These are phyloP conservation scores for Hypoxylon lienhwacheense DNA, from an alignment of 495 filamentous ascomycete species.

Conservation along the genomic window DNA sequence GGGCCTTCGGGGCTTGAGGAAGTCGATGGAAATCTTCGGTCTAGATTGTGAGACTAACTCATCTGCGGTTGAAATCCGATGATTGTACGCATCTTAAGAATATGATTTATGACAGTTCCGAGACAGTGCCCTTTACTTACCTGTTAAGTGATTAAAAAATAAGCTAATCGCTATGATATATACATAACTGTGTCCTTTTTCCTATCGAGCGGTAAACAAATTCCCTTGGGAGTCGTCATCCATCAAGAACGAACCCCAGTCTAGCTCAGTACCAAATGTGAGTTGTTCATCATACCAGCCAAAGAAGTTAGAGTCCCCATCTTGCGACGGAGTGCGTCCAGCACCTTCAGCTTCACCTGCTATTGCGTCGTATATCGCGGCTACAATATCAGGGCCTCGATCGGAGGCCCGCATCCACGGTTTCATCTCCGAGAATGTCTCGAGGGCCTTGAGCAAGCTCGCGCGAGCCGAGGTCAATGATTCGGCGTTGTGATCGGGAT, in stretches of 20 bases:
- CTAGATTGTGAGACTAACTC: constrained; percentile 11
- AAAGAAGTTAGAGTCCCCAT: constrained; percentile 33
- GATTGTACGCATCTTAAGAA: too few species aligned
- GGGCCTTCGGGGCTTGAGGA: constrained; percentile 21
- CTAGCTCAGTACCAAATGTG: constrained; percentile 25
- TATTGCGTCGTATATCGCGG: constrained; percentile 32
- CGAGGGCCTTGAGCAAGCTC: constrained; percentile 29
- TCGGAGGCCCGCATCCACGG: constrained; percentile 35
- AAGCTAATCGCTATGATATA: too few species aligned
- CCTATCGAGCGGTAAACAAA: constrained; percentile 11
- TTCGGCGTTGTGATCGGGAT: constrained; percentile 14
- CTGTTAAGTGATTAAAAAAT: too few species aligned
- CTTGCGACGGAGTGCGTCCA: constrained; percentile 28
- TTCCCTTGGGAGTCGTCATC: constrained; percentile 28
- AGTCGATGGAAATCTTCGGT: constrained; percentile 14
- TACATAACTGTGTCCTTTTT: too few species aligned
- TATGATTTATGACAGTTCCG: too few species aligned
- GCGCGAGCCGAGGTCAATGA: constrained; percentile 20
- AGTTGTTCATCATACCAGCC: constrained; percentile 37
- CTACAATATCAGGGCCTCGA: constrained; percentile 26
- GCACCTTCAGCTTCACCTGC: constrained; percentile 25
- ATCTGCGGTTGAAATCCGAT: not conserved
- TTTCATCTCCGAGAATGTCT: constrained; percentile 36
- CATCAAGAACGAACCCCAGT: constrained; percentile 31
- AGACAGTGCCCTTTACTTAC: too few species aligned